Conservation (phyloP, 345 rosid species). For the Lepidium aucheri region DNA sequence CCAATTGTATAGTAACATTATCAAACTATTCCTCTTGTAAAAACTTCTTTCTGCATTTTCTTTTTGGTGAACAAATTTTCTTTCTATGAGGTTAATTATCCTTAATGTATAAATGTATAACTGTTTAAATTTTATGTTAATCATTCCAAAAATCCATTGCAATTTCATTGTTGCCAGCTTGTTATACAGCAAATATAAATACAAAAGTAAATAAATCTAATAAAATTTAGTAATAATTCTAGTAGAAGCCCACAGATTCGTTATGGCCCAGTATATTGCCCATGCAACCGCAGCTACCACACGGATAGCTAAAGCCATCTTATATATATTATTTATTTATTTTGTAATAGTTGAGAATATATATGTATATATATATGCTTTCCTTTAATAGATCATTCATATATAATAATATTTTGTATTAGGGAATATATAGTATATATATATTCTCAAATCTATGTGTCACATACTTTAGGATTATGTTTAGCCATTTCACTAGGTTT, state of each 20-base stretch:
- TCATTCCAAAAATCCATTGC: slow-evolving; percentile 10
- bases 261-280: slow-evolving; percentile 21
- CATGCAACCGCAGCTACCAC: slow-evolving; percentile 20
- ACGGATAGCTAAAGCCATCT: slow-evolving; percentile 10
- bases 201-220: neutral
- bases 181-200: slow-evolving; percentile 1
- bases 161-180: slow-evolving; percentile 20
- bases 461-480: neutral
- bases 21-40: neutral
- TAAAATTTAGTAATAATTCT: neutral
- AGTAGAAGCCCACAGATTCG: slow-evolving; percentile 20
- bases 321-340: too few relatives aligned
- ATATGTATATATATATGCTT: too few relatives aligned
- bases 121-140: neutral
- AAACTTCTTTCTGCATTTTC: too few relatives aligned
- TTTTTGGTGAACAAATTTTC: too few relatives aligned
- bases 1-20: neutral
- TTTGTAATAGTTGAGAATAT: too few relatives aligned
- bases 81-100: too few relatives aligned
- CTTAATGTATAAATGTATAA: too few relatives aligned
- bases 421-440: too few relatives aligned
- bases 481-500: slow-evolving; percentile 13
- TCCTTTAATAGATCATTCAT: too few relatives aligned
- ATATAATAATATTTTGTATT: too few relatives aligned
- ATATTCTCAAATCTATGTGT: neutral